Base-by-base conservation (phyloP, 257 asterid genomes). In the Cordia subcordata region DNA sequence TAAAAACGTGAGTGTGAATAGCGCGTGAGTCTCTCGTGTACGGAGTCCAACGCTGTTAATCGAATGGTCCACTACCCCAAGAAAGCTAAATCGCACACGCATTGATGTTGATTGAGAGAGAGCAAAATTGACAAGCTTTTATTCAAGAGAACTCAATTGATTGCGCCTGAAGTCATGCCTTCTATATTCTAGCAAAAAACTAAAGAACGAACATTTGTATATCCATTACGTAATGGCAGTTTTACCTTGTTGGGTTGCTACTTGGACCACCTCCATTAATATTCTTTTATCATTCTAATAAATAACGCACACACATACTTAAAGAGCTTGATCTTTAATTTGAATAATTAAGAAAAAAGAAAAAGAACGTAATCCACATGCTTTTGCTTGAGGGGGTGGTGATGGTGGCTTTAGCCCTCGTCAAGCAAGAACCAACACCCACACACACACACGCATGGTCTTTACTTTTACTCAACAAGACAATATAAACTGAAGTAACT, bases 351-450 rank as follows among this genome's bases (percentile, higher is more conserved):
- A n/a, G 76, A 76, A 70, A 37, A 63, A 47, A 68, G 61, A 67
- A 61, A 61, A 49, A 50, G 21, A 65, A 61, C 76, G 76, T 58
- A 65, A 69, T 65, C 64, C 68, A 62, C 60, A 11, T 4, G 37
- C 68, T 44, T 61, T 58, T 65, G 53, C 61, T 55, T 64, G 69
- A 50, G 66, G 71, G 59, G 69, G 53, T 56, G 27, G 45, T 58
- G 42, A 21, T 64, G 47, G 66, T 63, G 45, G 39, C 66, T n/a
- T n/a, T 58, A 54, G 37, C 47, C 4, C 15, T 42, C 47, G 47
- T 42, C 47, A 42, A 14, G 3, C 10, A 42, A 4, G 47, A 42
- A 42, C 47, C 4, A 42, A 42, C 44, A 39, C 44, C 8, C 44
- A 12, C 44, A 39, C n/a, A n/a, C n/a, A n/a, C 35, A 42, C 10